These are phyloP conservation scores for Fusarium piperis DNA, from an alignment of 2,329 filamentous ascomycete species.

Conservation along the genomic window DNA sequence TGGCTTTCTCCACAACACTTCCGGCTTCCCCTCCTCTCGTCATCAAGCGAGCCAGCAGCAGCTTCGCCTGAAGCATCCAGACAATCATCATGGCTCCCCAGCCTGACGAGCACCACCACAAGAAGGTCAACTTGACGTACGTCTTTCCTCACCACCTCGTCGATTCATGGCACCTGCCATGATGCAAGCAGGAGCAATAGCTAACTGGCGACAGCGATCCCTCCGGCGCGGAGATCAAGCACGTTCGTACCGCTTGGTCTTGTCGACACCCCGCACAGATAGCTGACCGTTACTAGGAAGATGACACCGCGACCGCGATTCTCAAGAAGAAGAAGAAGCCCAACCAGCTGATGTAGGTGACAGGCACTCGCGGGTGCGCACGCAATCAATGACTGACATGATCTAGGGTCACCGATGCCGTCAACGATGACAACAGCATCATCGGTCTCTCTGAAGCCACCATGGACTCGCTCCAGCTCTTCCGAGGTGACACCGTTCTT, in stretches of 20 bases:
- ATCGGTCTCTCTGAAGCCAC: constrained; percentile 98
- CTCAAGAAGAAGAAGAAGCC: constrained; percentile 99
- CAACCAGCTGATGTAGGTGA: constrained; percentile 91
- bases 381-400: constrained; percentile 36
- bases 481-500: constrained; percentile 97
- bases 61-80: constrained; percentile 42
- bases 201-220: constrained; percentile 74
- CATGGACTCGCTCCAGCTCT: constrained; percentile 97
- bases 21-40: constrained; percentile 37
- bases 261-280: constrained; percentile 26
- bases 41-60: constrained; percentile 36
- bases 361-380: constrained; percentile 2
- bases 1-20: constrained; percentile 36
- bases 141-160: constrained; percentile 43
- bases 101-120: constrained; percentile 66
- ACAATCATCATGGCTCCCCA: constrained; percentile 74
- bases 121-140: constrained; percentile 87
- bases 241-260: constrained; percentile 64
- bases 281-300: constrained; percentile 68
- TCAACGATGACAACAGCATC: constrained; percentile 99
- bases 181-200: constrained; percentile 19
- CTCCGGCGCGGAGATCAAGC: constrained; percentile 87
- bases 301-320: constrained; percentile 94
- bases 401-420: constrained; percentile 91
- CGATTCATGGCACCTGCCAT: not conserved